Percentiles rank a stretch among this genome's conserved stretches.
These are phyloP conservation scores for Fusarium subtropicale DNA, from an alignment of 2,329 filamentous ascomycete species.

Conservation along the genomic window DNA sequence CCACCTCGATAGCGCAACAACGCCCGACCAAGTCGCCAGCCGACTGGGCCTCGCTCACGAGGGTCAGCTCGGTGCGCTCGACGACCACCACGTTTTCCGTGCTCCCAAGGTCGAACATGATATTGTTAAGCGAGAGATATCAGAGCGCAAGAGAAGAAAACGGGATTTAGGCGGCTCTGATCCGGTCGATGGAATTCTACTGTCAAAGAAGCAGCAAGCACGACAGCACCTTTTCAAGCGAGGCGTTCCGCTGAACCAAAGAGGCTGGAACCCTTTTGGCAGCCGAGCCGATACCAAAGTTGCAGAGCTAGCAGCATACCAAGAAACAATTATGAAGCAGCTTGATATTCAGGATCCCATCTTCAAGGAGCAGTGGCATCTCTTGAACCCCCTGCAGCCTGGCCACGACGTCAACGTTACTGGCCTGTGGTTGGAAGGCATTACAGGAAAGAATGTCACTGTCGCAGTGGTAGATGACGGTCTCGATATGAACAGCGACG, in stretches of 20 bases:
- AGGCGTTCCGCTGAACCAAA: slow-evolving; percentile 56
- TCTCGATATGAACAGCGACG: slow-evolving; percentile 93
- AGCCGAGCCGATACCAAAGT: slow-evolving; percentile 23
- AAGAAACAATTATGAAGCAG: slow-evolving; percentile 69
- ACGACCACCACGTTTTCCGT: slow-evolving; percentile 87
- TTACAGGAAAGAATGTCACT: slow-evolving; percentile 89
- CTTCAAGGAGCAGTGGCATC: slow-evolving; percentile 94
- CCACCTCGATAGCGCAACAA: slow-evolving; percentile 75
- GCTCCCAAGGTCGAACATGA: slow-evolving; percentile 72
- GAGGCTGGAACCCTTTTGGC: slow-evolving; percentile 37
- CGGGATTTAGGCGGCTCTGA: slow-evolving; percentile 65
- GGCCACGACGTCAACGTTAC: slow-evolving; percentile 98
- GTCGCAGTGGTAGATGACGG: slow-evolving; percentile 97
- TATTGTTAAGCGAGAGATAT: slow-evolving; percentile 66
- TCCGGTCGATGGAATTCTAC: slow-evolving; percentile 78
- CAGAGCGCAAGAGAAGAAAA: slow-evolving; percentile 70
- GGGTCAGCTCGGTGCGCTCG: slow-evolving; percentile 80
- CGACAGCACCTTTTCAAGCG: slow-evolving; percentile 66
- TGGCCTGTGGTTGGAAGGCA: slow-evolving; percentile 87
- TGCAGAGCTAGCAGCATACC: slow-evolving; percentile 62
- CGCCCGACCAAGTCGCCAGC: slow-evolving; percentile 76
- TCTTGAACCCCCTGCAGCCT: slow-evolving; percentile 82
- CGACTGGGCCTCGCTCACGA: slow-evolving; percentile 83
- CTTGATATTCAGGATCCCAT: slow-evolving; percentile 90
- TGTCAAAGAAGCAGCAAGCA: slow-evolving; percentile 78